Evolutionary conservation across 768 basidiomycete species (phyloP), one percentile per base, ranked within the genome.

Genomic region (Auriscalpium vulgare): DNA sequence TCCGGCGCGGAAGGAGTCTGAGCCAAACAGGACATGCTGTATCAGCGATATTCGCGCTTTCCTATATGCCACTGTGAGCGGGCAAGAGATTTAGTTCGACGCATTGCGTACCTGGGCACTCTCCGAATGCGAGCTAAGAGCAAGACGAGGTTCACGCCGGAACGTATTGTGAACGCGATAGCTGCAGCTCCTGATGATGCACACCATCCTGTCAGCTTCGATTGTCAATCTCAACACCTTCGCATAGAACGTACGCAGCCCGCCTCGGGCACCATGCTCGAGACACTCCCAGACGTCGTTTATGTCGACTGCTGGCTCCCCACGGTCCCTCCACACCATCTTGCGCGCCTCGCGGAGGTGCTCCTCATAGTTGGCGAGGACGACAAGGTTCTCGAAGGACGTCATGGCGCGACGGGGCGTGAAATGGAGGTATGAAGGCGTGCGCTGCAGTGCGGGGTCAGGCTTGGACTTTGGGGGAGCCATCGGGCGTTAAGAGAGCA

Each of bases 321-420:
- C 89, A 58, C 79, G 74, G 63, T 91, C 86, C 11, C 88, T 75
- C 88, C 90, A 90, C 3, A 93, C 81, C 69, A 91, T 85, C 67
- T 82, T 88, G 54, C 87, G 77, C 0, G 90, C 88, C 54, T 83
- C 83, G 58, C 71, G 78, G 36, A 92, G 73, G 2, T 81, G 75
- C 58, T 92, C 88, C 66, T 90, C 85, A 68, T 88, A 83, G 69
- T 91, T 91, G 5, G 91, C 91, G 54, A 94, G 76, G 13, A 87
- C 87, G 19, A 91, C 85, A 8, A 94, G 74, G 65, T 88, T 90
- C 66, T 92, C 89, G 62, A 92, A 92, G 0, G 88, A 91, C 9
- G 80, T 77, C 73, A 87, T 82, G 4, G 85, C 80, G 37, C 75
- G 73, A 48, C 72, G 75, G 0, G 83, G 83, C 1, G 78, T 75